Evolutionary conservation across 257 asterid genomes (phyloP).

Genomic region (Solanum neorickii): DNA sequence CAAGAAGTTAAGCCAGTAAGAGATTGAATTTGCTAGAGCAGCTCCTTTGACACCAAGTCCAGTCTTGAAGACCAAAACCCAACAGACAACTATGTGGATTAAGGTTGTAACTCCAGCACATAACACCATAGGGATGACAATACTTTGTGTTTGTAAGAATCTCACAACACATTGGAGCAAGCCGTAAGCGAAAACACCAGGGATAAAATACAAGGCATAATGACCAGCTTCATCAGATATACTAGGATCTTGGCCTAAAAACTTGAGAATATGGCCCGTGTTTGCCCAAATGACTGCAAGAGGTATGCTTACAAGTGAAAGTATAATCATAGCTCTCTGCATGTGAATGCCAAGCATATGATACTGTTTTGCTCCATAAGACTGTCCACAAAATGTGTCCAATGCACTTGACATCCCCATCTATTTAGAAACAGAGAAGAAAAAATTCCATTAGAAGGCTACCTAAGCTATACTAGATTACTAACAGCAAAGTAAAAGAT

Average conservation of each 20-base stretch:
- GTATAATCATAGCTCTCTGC: slow-evolving; percentile 71
- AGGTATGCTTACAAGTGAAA: slow-evolving; percentile 49
- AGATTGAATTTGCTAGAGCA: slow-evolving; percentile 49
- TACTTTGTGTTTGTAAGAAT: slow-evolving; percentile 68
- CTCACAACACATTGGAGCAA: slow-evolving; percentile 66
- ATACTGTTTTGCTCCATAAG: slow-evolving; percentile 72
- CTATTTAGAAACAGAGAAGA: slow-evolving; percentile 11
- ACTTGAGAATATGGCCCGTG: slow-evolving; percentile 44
- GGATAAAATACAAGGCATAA: slow-evolving; percentile 61
- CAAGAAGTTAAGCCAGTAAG: slow-evolving; percentile 55
- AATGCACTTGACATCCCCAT: slow-evolving; percentile 85
- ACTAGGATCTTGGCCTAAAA: slow-evolving; percentile 60
- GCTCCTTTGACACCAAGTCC: slow-evolving; percentile 67
- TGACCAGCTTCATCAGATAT: slow-evolving; percentile 64
- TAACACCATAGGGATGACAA: slow-evolving; percentile 78
- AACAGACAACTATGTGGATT: slow-evolving; percentile 41
- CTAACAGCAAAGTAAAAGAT: not conserved
- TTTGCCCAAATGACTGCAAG: slow-evolving; percentile 59
- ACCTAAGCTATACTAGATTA: not conserved
- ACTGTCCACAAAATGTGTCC: slow-evolving; percentile 81
- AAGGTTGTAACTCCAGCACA: slow-evolving; percentile 50
- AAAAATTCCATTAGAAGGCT: not conserved
- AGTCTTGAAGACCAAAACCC: slow-evolving; percentile 57
- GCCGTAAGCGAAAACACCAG: slow-evolving; percentile 50
- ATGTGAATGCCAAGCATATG: slow-evolving; percentile 73